Conservation (phyloP, 805 yeast species). For the Wickerhamiella galacta region DNA sequence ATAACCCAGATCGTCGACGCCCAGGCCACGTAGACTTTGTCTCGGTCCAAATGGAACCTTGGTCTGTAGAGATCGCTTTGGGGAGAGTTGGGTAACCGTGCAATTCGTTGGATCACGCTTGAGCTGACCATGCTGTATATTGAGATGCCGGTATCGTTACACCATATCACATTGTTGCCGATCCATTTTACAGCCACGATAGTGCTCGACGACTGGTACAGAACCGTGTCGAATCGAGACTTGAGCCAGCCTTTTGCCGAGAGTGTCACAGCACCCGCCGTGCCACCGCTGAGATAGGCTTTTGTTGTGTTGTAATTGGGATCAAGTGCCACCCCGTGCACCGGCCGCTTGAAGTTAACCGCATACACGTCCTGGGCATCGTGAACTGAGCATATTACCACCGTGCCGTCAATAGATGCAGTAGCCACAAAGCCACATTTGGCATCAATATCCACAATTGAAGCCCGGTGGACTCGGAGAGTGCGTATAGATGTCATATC, state of each 20-base stretch:
- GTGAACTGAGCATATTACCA: conserved; percentile 55
- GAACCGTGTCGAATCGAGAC: conserved; percentile 46
- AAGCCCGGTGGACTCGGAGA: conserved; percentile 70
- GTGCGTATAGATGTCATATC: conserved; percentile 50
- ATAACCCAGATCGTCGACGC: conserved; percentile 59
- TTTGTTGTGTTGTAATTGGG: conserved; percentile 44
- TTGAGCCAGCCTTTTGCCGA: conserved; percentile 82
- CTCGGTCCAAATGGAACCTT: conserved; percentile 25
- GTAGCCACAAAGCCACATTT: conserved; percentile 68
- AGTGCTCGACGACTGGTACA: conserved; percentile 30
- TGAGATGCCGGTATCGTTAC: conserved; percentile 66
- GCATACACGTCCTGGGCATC: conserved; percentile 52
- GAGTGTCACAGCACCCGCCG: conserved; percentile 61
- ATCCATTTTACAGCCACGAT: conserved; percentile 49
- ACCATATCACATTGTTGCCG: conserved; percentile 54
- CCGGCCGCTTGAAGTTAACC: conserved; percentile 71
- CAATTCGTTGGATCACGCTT: conserved; percentile 33
- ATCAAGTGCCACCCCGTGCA: conserved; percentile 73
- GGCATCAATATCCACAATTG: conserved; percentile 53
- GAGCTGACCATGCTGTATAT: conserved; percentile 42
- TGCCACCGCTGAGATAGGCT: conserved; percentile 75
- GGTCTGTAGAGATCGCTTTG: conserved; percentile 80
- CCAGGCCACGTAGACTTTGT: conserved; percentile 49
- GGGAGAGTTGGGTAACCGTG: conserved; percentile 37
- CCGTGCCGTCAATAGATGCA: conserved; percentile 88